These are phyloP conservation scores for Trichaptum fuscoviolaceum DNA, from an alignment of 768 basidiomycete genomes.

Conservation along the genomic window DNA sequence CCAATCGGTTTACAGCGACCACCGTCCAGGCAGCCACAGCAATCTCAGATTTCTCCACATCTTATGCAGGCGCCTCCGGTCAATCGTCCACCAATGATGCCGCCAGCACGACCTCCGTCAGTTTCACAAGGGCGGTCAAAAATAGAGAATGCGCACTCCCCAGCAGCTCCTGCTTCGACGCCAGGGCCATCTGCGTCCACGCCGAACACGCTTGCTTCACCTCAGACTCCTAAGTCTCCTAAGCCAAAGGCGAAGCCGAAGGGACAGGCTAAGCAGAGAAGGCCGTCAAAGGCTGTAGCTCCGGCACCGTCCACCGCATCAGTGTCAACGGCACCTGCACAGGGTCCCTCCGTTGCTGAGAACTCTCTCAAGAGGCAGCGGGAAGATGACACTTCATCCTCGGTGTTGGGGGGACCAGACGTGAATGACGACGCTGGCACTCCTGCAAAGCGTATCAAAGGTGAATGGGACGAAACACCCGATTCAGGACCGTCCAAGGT, in stretches of 20 bases:
- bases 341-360: slow-evolving; percentile 21
- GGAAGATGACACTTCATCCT: slow-evolving; percentile 36
- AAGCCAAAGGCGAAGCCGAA: slow-evolving; percentile 50
- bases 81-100: slow-evolving; percentile 10
- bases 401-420: slow-evolving; percentile 16
- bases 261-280: slow-evolving; percentile 32
- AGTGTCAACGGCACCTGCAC: slow-evolving; percentile 28
- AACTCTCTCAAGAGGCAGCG: slow-evolving; percentile 43
- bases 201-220: slow-evolving; percentile 44
- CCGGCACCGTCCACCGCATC: slow-evolving; percentile 23
- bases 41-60: slow-evolving; percentile 9
- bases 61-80: slow-evolving; percentile 4
- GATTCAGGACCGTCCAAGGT: slow-evolving; percentile 43
- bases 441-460: slow-evolving; percentile 67
- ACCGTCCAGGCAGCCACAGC: slow-evolving; percentile 5
- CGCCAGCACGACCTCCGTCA: slow-evolving; percentile 17
- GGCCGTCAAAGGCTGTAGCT: slow-evolving; percentile 21
- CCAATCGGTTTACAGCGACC: background rate
- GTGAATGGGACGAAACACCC: slow-evolving; percentile 62
- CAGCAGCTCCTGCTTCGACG: slow-evolving; percentile 34
- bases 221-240: slow-evolving; percentile 67
- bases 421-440: slow-evolving; percentile 42
- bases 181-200: slow-evolving; percentile 42
- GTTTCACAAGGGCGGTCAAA: slow-evolving; percentile 8
- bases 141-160: slow-evolving; percentile 15